Percentiles rank a stretch among this genome's conserved stretches.
Conservation (phyloP, 148 eudicot genomes). For the Persicaria tinctoria region DNA sequence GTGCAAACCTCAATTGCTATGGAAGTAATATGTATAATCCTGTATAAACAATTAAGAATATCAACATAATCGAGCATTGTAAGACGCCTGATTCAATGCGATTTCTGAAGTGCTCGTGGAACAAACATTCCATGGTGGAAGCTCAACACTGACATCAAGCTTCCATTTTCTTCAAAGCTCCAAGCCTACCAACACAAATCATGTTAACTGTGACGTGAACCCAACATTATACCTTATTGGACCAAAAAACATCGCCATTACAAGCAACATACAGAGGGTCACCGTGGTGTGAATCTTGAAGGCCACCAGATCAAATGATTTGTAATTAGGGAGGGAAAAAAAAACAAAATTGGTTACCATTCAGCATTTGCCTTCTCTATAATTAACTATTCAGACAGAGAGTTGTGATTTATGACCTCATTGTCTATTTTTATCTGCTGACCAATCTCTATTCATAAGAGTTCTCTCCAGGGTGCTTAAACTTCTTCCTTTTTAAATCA, state of each 20-base stretch:
- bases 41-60: no score
- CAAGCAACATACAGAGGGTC: not conserved
- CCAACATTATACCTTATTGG: not conserved
- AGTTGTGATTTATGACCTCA: not conserved
- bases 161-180: no score
- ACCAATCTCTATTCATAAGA: not conserved
- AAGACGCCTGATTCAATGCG: no score
- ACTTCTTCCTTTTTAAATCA: not conserved
- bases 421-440: not conserved
- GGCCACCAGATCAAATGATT: no score
- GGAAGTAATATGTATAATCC: no score
- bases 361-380: slow-evolving; percentile 6
- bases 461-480: not conserved
- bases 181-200: no score
- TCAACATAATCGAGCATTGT: no score
- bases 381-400: not conserved
- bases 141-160: no score
- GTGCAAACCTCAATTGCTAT: no score
- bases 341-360: not conserved
- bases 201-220: no score
- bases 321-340: not conserved
- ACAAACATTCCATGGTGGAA: no score
- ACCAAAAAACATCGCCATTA: not conserved
- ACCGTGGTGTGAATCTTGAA: not conserved
- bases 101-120: no score